phyloP scores from a whole-genome alignment of 805 yeast genomes.

The Wickerhamiella hasegawae region DNA sequence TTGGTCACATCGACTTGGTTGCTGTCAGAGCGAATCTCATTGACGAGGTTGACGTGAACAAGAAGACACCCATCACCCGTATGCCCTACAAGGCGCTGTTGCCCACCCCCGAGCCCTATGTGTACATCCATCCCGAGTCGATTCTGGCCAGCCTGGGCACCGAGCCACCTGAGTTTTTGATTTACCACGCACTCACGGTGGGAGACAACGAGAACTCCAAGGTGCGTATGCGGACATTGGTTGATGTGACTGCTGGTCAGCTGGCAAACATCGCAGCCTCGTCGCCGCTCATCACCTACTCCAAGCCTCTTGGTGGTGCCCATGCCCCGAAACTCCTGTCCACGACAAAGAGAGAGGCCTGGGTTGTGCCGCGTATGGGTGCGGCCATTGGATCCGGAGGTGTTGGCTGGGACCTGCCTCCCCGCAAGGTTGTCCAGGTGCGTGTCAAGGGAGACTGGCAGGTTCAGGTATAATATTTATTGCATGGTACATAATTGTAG shows the following conservation, averaged over 20 bases:
- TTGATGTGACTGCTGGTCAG: conserved; percentile 59
- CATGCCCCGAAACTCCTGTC: conserved; percentile 60
- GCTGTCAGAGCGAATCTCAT: conserved; percentile 73
- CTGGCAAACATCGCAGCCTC: conserved; percentile 60
- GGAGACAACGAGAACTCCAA: conserved; percentile 28
- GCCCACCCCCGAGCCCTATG: conserved; percentile 29
- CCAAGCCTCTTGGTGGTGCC: conserved; percentile 86
- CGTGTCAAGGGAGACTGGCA: conserved; percentile 57
- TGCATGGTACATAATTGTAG: too few relatives aligned
- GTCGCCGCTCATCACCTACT: conserved; percentile 61
- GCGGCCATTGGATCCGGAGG: conserved; percentile 72
- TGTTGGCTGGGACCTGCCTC: conserved; percentile 84
- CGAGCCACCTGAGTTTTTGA: conserved; percentile 61
- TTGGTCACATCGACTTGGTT: conserved; percentile 85
- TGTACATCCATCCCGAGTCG: conserved; percentile 71
- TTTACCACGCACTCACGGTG: conserved; percentile 52
- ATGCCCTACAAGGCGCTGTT: conserved; percentile 41
- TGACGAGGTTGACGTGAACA: conserved; percentile 42
- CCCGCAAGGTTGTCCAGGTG: conserved; percentile 55
- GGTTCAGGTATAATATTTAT: background rate
- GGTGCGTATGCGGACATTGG: conserved; percentile 56
- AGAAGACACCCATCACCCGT: conserved; percentile 34
- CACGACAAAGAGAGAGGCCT: conserved; percentile 62
- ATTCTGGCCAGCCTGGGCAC: conserved; percentile 43
- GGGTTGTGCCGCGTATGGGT: conserved; percentile 83